Percentiles rank a stretch among this genome's conserved stretches.
These are phyloP conservation scores for Microbotryum silenes-acaulis DNA, from an alignment of 1,284 basidiomycete species.

Conservation along the genomic window DNA sequence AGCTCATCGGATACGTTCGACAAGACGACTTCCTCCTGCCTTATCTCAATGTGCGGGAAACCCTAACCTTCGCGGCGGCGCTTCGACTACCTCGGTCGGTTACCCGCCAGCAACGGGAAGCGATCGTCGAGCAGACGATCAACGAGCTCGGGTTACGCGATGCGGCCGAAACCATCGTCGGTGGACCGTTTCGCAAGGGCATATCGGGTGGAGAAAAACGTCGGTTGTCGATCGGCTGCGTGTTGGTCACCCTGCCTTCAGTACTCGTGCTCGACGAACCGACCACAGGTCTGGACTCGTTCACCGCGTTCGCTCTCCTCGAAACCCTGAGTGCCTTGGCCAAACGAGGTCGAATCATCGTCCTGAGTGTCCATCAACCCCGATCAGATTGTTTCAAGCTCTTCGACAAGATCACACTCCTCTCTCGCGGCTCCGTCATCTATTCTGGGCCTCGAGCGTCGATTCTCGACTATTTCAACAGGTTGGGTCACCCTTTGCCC, in stretches of 20 bases:
- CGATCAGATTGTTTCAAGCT: slow-evolving; percentile 49
- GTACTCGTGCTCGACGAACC: slow-evolving; percentile 76
- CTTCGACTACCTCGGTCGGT: slow-evolving; percentile 47
- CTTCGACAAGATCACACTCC: slow-evolving; percentile 44
- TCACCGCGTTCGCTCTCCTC: slow-evolving; percentile 48
- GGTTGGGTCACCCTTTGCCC: slow-evolving; percentile 34
- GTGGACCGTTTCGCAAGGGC: slow-evolving; percentile 48
- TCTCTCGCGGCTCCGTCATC: slow-evolving; percentile 47
- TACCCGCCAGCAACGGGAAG: slow-evolving; percentile 35
- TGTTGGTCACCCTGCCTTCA: slow-evolving; percentile 59
- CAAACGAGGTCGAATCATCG: slow-evolving; percentile 46
- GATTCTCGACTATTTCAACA: slow-evolving; percentile 45
- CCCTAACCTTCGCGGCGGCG: slow-evolving; percentile 47
- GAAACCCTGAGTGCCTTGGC: slow-evolving; percentile 47
- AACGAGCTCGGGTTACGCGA: slow-evolving; percentile 49
- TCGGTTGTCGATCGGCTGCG: slow-evolving; percentile 72
- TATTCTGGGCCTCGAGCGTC: slow-evolving; percentile 44
- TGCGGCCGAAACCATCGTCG: slow-evolving; percentile 48
- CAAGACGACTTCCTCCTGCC: slow-evolving; percentile 30
- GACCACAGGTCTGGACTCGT: slow-evolving; percentile 51
- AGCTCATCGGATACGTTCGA: slow-evolving; percentile 26
- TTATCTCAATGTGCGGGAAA: slow-evolving; percentile 43
- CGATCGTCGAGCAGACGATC: slow-evolving; percentile 50
- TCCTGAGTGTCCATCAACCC: slow-evolving; percentile 50
- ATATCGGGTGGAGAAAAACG: slow-evolving; percentile 77